A percentile compares a stretch with the other conserved stretches of the same genome.
These are phyloP conservation scores for Suillus luteus DNA, from an alignment of 768 basidiomycete genomes.

Conservation along the genomic window DNA sequence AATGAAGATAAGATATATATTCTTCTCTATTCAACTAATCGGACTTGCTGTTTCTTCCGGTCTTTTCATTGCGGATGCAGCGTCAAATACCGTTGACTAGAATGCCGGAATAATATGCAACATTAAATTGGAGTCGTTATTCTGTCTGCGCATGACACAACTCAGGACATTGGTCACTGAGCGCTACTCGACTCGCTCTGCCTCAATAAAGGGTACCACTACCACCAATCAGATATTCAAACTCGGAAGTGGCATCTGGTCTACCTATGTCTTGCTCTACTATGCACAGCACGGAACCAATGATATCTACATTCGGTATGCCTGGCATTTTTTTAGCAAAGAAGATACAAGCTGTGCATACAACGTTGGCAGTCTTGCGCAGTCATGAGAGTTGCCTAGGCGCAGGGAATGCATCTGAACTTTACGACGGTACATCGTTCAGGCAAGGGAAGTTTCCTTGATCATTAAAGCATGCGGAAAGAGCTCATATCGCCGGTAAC, in stretches of 20 bases:
- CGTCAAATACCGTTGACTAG: not conserved
- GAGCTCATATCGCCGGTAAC: not conserved
- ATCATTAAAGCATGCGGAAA: not conserved
- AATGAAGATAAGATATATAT: constrained; percentile 61
- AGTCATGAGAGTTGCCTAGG: not conserved
- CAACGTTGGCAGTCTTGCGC: not conserved
- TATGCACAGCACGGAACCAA: not conserved
- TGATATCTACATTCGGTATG: not conserved
- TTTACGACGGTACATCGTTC: not conserved
- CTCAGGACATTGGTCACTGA: not conserved
- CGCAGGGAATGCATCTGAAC: not conserved
- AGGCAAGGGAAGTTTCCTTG: not conserved
- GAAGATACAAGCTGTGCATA: not conserved
- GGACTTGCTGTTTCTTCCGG: not conserved
- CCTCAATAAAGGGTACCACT: not conserved
- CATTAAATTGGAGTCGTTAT: not conserved
- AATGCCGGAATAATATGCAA: not conserved
- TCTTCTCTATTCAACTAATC: not conserved
- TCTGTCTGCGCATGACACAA: not conserved
- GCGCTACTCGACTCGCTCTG: not conserved
- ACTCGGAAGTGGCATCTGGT: not conserved
- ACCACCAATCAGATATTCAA: not conserved
- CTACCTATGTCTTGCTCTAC: not conserved
- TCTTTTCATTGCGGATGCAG: not conserved
- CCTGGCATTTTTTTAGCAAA: not conserved